These are phyloP conservation scores for Bassia scoparia DNA, from an alignment of 148 eudicot species.

Conservation along the genomic window DNA sequence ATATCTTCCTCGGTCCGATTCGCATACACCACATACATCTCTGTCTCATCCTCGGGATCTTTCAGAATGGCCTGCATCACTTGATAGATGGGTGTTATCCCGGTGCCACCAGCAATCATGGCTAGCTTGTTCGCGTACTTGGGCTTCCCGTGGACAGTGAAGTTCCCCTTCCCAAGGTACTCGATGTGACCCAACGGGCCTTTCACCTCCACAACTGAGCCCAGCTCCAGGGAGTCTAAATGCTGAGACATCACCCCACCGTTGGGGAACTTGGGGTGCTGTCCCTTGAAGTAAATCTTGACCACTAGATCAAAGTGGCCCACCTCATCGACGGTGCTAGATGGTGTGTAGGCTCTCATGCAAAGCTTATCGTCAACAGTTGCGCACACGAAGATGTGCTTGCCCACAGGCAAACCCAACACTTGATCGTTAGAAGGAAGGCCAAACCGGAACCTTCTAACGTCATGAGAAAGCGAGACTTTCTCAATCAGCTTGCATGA, in stretches of 20 bases:
- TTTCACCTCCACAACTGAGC: slow-evolving; percentile 59
- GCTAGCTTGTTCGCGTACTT: slow-evolving; percentile 70
- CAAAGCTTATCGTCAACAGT: slow-evolving; percentile 63
- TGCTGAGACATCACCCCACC: slow-evolving; percentile 84
- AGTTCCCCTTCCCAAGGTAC: slow-evolving; percentile 64
- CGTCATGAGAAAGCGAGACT: slow-evolving; percentile 66
- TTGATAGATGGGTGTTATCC: slow-evolving; percentile 85
- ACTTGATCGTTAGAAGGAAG: slow-evolving; percentile 65
- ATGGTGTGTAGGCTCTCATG: slow-evolving; percentile 92
- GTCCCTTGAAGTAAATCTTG: slow-evolving; percentile 64
- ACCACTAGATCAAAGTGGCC: slow-evolving; percentile 80
- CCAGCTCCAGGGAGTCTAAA: slow-evolving; percentile 52
- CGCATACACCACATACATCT: slow-evolving; percentile 79
- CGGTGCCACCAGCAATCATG: slow-evolving; percentile 90
- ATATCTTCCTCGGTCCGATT: slow-evolving; percentile 89
- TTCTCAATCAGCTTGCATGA: slow-evolving; percentile 69
- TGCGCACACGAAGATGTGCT: slow-evolving; percentile 76
- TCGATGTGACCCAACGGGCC: slow-evolving; percentile 95
- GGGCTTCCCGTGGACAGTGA: slow-evolving; percentile 62
- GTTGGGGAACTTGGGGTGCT: slow-evolving; percentile 62
- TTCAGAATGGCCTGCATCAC: slow-evolving; percentile 78
- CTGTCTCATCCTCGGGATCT: slow-evolving; percentile 75
- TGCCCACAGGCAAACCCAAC: slow-evolving; percentile 77
- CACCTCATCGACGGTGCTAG: slow-evolving; percentile 52
- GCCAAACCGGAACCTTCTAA: slow-evolving; percentile 55